A percentile compares a stretch with the other conserved stretches of the same genome.
These are phyloP conservation scores for Dryas alaskensis DNA, from an alignment of 306 rosid genomes.

Conservation along the genomic window DNA sequence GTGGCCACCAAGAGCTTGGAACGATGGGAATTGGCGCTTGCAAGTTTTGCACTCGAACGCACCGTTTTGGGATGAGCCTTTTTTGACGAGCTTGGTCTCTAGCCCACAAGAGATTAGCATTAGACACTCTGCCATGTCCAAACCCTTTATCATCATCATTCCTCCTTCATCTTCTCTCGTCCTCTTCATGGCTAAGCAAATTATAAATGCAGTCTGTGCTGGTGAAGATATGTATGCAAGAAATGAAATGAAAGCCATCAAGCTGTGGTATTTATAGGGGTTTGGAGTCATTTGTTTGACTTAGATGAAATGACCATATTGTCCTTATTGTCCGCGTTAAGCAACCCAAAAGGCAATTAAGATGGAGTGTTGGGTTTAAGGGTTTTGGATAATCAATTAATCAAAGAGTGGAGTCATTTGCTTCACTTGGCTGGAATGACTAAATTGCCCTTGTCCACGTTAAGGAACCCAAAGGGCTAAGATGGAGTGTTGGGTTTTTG, in stretches of 20 bases:
- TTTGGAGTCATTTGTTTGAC: neutral
- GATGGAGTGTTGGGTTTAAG: neutral
- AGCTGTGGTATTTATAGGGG: neutral
- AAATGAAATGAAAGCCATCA: neutral
- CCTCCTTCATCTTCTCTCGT: conserved; percentile 26
- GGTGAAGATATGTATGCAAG: neutral
- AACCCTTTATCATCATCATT: neutral
- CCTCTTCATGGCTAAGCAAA: conserved; percentile 44
- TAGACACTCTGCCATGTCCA: conserved; percentile 37
- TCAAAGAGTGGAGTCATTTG: too few species aligned
- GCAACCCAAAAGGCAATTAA: neutral
- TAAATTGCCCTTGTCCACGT: neutral
- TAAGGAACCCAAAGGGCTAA: neutral
- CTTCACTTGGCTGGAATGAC: neutral
- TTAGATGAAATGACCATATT: neutral
- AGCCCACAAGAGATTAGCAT: conserved; percentile 38
- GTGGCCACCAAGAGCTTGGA: conserved; percentile 94
- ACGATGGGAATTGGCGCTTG: conserved; percentile 64
- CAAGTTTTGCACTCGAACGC: conserved; percentile 69
- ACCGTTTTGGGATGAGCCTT: neutral
- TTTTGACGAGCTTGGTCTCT: conserved; percentile 6
- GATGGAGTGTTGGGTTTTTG: neutral
- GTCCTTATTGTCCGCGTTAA: neutral
- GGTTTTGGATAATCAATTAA: neutral
- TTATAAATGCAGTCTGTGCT: neutral